Evolutionary conservation across 768 basidiomycete genomes (phyloP), one percentile per base, ranked within the genome.

Genomic region (Cyclocybe aegerita): DNA sequence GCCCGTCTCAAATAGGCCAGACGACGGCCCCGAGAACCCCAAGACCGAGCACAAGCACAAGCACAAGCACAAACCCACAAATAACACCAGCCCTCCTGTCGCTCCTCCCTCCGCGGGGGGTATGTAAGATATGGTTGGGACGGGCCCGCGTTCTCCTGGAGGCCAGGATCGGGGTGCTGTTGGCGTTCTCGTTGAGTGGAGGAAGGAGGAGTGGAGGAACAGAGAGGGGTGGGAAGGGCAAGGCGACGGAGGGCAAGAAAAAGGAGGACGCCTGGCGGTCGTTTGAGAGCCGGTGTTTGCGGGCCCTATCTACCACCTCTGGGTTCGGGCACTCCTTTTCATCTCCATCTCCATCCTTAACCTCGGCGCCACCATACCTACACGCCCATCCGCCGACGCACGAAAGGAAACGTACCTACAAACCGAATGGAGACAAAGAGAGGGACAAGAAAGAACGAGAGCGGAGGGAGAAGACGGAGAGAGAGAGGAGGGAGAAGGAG

Each of bases 51-150:
- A n/a, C n/a, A n/a, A n/a, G n/a, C 23, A 4, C 23, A 2, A 23
- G 23, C 23, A 47, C 48, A 9, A 43, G 35, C 29, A 47, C 42
- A 2, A 61, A 56, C 30, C 70, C 70, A 10, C 57, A 61, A 29
- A 54, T 69, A 4, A 70, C 74, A 2, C 58, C 67, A 0, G 61
- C 62, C 0, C 62, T 77, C 31, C 52, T 73, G 15, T 59, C 64
- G 4, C 59, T 67, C 34, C 67, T 78, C 8, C 74, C 76, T 7
- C 46, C 63, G 8, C 34, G 65, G 2, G 32, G 49, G 39, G 56
- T 49, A 2, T 66, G 70, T 48, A 58, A 55, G 46, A 60, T 55
- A 4, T 60, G 70, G 17, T 51, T 75, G 11, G 47, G 58, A 7
- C 43, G 40, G 8, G 71, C 65, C 7, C 59, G 57, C 7, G 53